These are phyloP conservation scores for Acephala macrosclerotiorum DNA, from an alignment of 2,329 filamentous ascomycete species.

Conservation along the genomic window DNA sequence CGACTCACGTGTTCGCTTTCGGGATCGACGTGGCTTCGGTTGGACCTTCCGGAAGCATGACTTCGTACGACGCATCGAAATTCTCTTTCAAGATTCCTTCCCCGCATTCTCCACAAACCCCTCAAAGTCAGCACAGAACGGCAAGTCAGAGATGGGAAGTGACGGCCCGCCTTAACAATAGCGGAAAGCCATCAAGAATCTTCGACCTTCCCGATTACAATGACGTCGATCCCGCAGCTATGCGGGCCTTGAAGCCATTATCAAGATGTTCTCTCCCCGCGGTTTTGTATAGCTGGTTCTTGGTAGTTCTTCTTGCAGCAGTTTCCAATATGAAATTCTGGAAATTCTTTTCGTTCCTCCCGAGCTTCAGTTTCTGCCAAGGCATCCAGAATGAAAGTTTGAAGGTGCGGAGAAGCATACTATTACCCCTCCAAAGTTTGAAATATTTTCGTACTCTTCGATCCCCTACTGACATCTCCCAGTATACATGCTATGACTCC, in stretches of 20 bases:
- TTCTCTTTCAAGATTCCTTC: constrained; percentile 8
- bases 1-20: no score
- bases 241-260: neutral
- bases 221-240: constrained; percentile 9
- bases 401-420: constrained; percentile 29
- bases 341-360: neutral
- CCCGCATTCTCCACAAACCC: constrained; percentile 19
- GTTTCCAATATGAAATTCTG: neutral
- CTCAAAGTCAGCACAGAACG: neutral
- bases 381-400: neutral
- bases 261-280: neutral
- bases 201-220: neutral
- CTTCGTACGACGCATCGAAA: neutral
- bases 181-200: neutral
- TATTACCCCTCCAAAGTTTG: constrained; percentile 28
- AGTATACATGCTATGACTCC: constrained; percentile 49
- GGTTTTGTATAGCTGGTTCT: neutral
- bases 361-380: neutral
- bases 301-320: neutral
- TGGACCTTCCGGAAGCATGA: constrained; percentile 2
- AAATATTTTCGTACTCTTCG: neutral
- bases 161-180: constrained; percentile 16
- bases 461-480: neutral
- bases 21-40: constrained; percentile 8
- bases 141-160: constrained; percentile 5